Percentiles rank a stretch among this genome's conserved stretches.
Conservation (phyloP, 192 early-diverging fungal species). For the Rhizophagus clarus region DNA sequence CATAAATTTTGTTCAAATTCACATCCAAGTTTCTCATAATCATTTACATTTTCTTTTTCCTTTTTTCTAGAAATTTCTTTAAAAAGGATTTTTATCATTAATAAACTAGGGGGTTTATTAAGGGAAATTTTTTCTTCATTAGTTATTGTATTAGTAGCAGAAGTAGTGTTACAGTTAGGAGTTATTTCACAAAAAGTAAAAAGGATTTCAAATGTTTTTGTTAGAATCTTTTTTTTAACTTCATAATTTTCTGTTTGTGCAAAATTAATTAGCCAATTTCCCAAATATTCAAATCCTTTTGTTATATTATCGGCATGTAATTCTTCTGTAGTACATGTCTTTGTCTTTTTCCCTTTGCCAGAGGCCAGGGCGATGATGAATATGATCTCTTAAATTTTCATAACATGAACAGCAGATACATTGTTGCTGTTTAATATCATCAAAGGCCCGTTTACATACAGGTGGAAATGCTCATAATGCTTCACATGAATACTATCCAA, state of each 20-base stretch:
- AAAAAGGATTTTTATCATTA: too few species aligned
- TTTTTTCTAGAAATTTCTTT: too few species aligned
- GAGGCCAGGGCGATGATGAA: not conserved
- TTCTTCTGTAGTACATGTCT: not conserved
- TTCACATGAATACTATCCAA: not conserved
- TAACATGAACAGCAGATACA: not conserved
- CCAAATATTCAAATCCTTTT: not conserved
- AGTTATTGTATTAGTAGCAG: too few species aligned
- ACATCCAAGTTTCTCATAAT: too few species aligned
- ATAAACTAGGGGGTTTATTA: too few species aligned
- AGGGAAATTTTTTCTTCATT: too few species aligned
- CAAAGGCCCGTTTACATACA: not conserved
- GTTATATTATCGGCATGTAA: not conserved
- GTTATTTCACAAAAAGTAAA: too few species aligned
- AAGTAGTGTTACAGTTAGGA: too few species aligned
- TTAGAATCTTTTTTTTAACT: not conserved
- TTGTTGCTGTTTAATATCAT: not conserved
- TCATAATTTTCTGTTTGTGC: not conserved
- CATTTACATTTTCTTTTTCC: too few species aligned
- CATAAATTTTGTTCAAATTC: too few species aligned
- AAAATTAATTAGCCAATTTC: not conserved
- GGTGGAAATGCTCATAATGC: not conserved
- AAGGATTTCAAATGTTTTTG: not conserved
- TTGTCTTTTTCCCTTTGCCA: not conserved
- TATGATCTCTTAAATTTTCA: not conserved